Percentiles rank a stretch among this genome's conserved stretches.
Conservation (phyloP, 768 basidiomycete species). For the Xerocomellus chrysenteron region DNA sequence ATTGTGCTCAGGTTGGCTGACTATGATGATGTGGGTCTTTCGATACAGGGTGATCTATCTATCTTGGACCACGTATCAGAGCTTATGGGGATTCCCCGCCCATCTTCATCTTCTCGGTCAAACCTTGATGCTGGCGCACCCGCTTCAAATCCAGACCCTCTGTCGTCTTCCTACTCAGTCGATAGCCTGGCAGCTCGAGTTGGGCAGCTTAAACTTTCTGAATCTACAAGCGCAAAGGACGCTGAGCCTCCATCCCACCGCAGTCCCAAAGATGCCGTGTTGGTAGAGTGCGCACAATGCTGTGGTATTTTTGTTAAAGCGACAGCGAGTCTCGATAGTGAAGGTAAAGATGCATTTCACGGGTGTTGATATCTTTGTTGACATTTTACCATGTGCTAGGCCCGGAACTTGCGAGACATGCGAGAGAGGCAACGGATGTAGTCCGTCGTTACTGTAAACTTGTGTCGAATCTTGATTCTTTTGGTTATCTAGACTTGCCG, state of each 20-base stretch:
- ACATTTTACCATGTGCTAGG: slow-evolving; percentile 1
- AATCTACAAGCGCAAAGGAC: background rate
- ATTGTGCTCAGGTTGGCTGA: background rate
- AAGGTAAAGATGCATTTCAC: slow-evolving; percentile 3
- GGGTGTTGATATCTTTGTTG: background rate
- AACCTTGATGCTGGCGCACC: background rate
- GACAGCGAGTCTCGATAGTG: slow-evolving; percentile 34
- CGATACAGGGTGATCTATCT: slow-evolving; percentile 46
- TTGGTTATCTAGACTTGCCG: background rate
- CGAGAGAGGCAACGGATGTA: slow-evolving; percentile 15
- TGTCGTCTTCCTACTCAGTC: slow-evolving; percentile 8
- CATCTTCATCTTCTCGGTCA: slow-evolving; percentile 3
- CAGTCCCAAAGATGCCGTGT: slow-evolving; percentile 11
- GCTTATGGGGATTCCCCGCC: slow-evolving; percentile 34
- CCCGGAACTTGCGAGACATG: slow-evolving; percentile 19
- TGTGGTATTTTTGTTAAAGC: slow-evolving; percentile 46
- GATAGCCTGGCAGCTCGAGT: slow-evolving; percentile 21
- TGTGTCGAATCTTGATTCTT: slow-evolving; percentile 9
- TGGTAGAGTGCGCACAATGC: slow-evolving; percentile 41
- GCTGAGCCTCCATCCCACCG: background rate
- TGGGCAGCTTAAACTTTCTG: slow-evolving; percentile 20
- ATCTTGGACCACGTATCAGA: slow-evolving; percentile 47
- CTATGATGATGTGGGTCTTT: background rate
- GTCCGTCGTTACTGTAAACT: slow-evolving; percentile 22
- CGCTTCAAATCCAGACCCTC: background rate